Evolutionary conservation across 1,284 basidiomycete species (phyloP).

Genomic region (Heterobasidion parviporum): DNA sequence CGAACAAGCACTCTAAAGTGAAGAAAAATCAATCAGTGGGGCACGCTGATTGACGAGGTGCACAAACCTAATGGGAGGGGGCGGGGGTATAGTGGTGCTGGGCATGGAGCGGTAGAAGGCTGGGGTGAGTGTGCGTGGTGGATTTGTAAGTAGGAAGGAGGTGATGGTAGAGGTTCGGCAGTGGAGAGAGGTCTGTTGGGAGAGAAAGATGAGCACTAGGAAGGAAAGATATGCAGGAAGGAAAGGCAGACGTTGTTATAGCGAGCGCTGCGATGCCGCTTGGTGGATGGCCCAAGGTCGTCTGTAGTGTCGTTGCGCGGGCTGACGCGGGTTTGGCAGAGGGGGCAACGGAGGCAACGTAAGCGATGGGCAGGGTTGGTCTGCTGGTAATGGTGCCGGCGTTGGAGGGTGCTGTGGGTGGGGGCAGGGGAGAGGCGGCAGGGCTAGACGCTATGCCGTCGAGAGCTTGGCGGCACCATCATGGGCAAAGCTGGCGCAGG

Average conservation of each 20-base stretch:
- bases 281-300: slow-evolving; percentile 31
- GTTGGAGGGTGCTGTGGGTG: neutral
- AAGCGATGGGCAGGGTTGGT: slow-evolving; percentile 18
- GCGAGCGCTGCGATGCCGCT: slow-evolving; percentile 25
- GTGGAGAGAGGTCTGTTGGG: too few relatives aligned
- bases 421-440: neutral
- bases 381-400: slow-evolving; percentile 9
- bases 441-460: slow-evolving; percentile 7
- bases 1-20: too few relatives aligned
- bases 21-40: too few relatives aligned
- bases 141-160: too few relatives aligned
- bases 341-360: slow-evolving; percentile 7
- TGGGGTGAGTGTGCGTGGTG: too few relatives aligned
- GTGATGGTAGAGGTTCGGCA: too few relatives aligned
- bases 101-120: too few relatives aligned
- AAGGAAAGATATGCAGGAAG: neutral
- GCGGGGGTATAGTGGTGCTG: too few relatives aligned
- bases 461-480: slow-evolving; percentile 34
- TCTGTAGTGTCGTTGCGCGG: slow-evolving; percentile 29
- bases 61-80: too few relatives aligned
- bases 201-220: too few relatives aligned
- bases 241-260: slow-evolving; percentile 14
- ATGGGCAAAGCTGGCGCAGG: slow-evolving; percentile 37
- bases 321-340: slow-evolving; percentile 8
- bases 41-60: too few relatives aligned